Evolutionary conservation across 2,329 filamentous ascomycete genomes (phyloP).

Genomic region (Pseudogymnoascus sp.): DNA sequence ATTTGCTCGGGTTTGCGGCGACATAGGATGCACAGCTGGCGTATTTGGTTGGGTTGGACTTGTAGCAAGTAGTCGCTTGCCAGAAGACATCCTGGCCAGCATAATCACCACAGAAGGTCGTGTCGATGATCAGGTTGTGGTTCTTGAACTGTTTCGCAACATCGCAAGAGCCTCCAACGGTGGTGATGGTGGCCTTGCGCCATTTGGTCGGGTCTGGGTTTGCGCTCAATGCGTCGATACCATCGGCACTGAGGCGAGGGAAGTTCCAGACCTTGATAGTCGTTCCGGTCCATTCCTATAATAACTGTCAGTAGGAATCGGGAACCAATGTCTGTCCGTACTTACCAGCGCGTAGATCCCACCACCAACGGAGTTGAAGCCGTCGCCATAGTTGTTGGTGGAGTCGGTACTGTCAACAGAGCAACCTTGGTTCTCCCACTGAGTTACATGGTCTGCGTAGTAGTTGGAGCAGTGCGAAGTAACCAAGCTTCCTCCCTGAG

Average conservation of each 20-base stretch:
- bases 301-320: slow-evolving; percentile 41
- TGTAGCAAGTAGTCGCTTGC: slow-evolving; percentile 36
- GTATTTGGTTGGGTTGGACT: slow-evolving; percentile 50
- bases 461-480: slow-evolving; percentile 21
- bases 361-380: slow-evolving; percentile 30
- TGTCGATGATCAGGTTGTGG: slow-evolving; percentile 74
- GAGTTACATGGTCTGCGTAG: slow-evolving; percentile 26
- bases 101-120: slow-evolving; percentile 82
- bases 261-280: slow-evolving; percentile 72
- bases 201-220: slow-evolving; percentile 59
- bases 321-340: slow-evolving; percentile 36
- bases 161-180: slow-evolving; percentile 56
- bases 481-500: slow-evolving; percentile 4
- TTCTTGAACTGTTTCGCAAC: slow-evolving; percentile 62
- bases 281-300: slow-evolving; percentile 56
- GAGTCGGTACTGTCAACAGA: slow-evolving; percentile 13
- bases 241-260: slow-evolving; percentile 59
- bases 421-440: slow-evolving; percentile 32
- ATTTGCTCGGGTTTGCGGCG: slow-evolving; percentile 58
- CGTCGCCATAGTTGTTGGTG: slow-evolving; percentile 22
- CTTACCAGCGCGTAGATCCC: slow-evolving; percentile 48
- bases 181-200: slow-evolving; percentile 57
- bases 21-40: slow-evolving; percentile 66
- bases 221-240: slow-evolving; percentile 55
- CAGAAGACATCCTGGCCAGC: slow-evolving; percentile 59